Base-by-base conservation (phyloP, 78 protist genomes). In the Polysphondylium violaceum region DNA sequence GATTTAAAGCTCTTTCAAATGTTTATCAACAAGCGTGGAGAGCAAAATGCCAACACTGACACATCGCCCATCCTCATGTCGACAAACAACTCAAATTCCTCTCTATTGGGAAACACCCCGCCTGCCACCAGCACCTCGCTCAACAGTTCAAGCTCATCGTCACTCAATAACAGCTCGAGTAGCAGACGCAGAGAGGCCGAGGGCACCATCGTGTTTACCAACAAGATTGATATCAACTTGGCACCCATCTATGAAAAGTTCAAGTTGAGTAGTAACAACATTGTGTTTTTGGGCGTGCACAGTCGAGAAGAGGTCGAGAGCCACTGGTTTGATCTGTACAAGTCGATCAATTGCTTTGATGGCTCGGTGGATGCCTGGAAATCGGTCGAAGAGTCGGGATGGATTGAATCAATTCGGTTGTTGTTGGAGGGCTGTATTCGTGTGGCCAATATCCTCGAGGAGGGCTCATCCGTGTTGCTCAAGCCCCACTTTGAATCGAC, bases 291-390 rank as follows among this genome's bases (percentile, higher is more conserved):
- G 23, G 23, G 29, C 16, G 65, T 83, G 5, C 23, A 44, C 6
- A 60, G 58, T 9, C 35, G 79, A 25, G 91, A 83, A 33, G 78
- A 83, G 38, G 73, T 69, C 3, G 77, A 67, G 14, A 25, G 23
- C 7, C 41, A 59, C 29, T 83, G 91, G 91, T 69, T 35, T 27
- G 91, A 83, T 9, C 72, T 83, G 16, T 83, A 83, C 14, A 36
- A 56, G 3, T 51, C 77, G 0, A 69, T 83, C 68, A 67, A 51
- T 23, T 55, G 25, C n/a, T 83, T 83, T 33, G 91, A 83, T 69
- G 91, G 91, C 35, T 58, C 79, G 17, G 19, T 64, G 11, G 91
- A 83, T 14, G 68, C 79, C 16, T 83, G 91, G 91, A 74, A 74
- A 40, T 69, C 79, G 5, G 58, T 83, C 33, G 91, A 83, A 40